Percentiles rank a stretch among this genome's conserved stretches.
Evolutionary conservation across 371 early-diverging fungal species (phyloP).

Genomic region (Umbelopsis sp.): DNA sequence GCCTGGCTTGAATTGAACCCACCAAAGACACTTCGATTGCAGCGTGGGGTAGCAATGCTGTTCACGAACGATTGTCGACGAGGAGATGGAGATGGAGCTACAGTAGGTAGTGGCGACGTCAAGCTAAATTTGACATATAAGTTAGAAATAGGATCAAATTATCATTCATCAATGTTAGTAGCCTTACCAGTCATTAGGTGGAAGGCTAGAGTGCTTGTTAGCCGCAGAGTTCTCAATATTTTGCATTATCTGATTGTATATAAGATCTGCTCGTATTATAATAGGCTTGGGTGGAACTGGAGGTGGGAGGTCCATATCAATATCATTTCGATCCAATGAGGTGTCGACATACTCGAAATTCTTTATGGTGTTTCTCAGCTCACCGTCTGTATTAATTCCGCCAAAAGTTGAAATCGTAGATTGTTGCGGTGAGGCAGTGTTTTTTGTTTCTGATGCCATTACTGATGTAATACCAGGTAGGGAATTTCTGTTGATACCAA

Average conservation of each 20-base stretch:
- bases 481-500: constrained; percentile 6
- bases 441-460: background rate
- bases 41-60: constrained; percentile 1
- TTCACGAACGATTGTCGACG: constrained; percentile 12
- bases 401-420: background rate
- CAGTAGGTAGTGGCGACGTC: background rate
- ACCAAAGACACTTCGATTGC: constrained; percentile 1
- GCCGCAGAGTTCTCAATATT: constrained; percentile 6
- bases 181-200: background rate
- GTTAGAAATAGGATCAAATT: background rate
- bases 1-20: constrained; percentile 17
- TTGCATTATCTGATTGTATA: constrained; percentile 20
- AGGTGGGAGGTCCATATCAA: constrained; percentile 27
- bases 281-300: constrained; percentile 51
- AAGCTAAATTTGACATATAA: background rate
- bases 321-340: constrained; percentile 1
- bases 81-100: background rate
- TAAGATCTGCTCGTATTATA: constrained; percentile 38
- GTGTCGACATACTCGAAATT: constrained; percentile 20
- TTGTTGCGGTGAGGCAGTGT: background rate
- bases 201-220: constrained; percentile 2
- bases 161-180: too few relatives aligned
- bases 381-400: background rate
- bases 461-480: constrained; percentile 2
- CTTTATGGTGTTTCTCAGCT: constrained; percentile 1